Base-by-base conservation (phyloP, 352 stramenopile genomes). In the Pythium sp. region DNA sequence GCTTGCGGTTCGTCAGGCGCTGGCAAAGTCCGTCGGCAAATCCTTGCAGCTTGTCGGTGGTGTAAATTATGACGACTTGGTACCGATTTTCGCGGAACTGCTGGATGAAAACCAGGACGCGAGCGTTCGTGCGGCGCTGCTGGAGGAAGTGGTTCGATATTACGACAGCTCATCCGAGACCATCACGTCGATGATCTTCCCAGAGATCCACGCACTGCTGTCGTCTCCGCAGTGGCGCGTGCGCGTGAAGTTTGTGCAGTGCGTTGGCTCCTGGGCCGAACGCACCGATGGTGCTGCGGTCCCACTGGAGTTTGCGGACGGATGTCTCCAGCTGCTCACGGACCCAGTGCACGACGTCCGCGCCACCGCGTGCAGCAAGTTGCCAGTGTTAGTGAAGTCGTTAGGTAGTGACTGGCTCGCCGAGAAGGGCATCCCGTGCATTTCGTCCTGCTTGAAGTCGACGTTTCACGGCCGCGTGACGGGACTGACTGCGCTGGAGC, bases 201-300 rank as follows among this genome's bases (percentile, higher is more conserved):
- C 87, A 0, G 83, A 80, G 6, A 81, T 95, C 61, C 79, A 91
- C 67, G 79, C 81, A 8, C 75, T 95, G 11, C 75, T 73, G 34
- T 76, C 80, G 38, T 93, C 87, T n/a, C 67, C 75, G 14, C 81
- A 91, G 64, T 96, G 89, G 89, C 86, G 89, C 58, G 83, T 94
- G 24, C 89, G 89, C 22, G 81, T 96, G 26, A 93, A 94, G 58
- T 94, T 90, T 74, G 85, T 94, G 46, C 80, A 96, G 70, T 93
- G 89, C 59, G 84, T 96, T 46, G 84, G 78, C 53, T 84, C 87
- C 5, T 96, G 87, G 87, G 83, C 84, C 5, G 85, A 90, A 61
- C 85, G 85, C 58, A 74, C 77, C 0, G 84, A 93, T 62, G 81
- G 81, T 4, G 75, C 79, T 8, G 59, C 73, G 51, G 75, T 93